Evolutionary conservation across 208 protist species (phyloP), one percentile per base, ranked within the genome.

Genomic region (Tetramitus jugosus): DNA sequence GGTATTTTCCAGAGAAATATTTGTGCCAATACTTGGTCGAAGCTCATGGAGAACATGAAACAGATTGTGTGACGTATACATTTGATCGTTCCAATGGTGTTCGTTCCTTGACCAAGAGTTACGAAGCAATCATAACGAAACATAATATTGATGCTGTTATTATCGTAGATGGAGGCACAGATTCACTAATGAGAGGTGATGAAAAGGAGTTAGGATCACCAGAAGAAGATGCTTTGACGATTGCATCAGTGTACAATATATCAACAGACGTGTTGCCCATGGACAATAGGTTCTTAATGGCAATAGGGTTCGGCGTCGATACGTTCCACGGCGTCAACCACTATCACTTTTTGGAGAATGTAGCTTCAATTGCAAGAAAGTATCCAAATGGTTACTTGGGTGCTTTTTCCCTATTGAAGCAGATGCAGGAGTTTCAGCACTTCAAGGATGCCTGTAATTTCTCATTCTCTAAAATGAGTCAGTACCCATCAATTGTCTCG

Each of bases 301-400:
- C 4, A 3, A 69, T 69, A 46, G 64, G 64, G 14, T 69, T 69
- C 13, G 64, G 64, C 6, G 64, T 69, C 0, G 64, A 69, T 46
- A 0, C 31, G 26, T 69, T 46, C 31, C 64, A 69, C 45, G 64
- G 64, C 6, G 64, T 69, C 0, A 42, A 69, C 45, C 20, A 26
- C 13, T 69, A 26, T 8, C 2, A n/a, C n/a, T 69, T 46, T 46
- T 69, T 69, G 14, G 64, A 69, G 45, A 69, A 69, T 46, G 35
- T 39, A 26, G 23, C 31, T 31, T 33, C 3, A 29, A 69, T 69
- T 3, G 45, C 45, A 42, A 46, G 7, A 43, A 2, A 69, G 23
- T n/a, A n/a, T n/a, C n/a, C n/a, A n/a, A 17, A 17, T 39, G 60
- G 60, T 26, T 65, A 40, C 23, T 40, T 40, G 23, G 60, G 60